Evolutionary conservation across 2,329 filamentous ascomycete genomes (phyloP).

Genomic region (Sodiomyces alkalinus): DNA sequence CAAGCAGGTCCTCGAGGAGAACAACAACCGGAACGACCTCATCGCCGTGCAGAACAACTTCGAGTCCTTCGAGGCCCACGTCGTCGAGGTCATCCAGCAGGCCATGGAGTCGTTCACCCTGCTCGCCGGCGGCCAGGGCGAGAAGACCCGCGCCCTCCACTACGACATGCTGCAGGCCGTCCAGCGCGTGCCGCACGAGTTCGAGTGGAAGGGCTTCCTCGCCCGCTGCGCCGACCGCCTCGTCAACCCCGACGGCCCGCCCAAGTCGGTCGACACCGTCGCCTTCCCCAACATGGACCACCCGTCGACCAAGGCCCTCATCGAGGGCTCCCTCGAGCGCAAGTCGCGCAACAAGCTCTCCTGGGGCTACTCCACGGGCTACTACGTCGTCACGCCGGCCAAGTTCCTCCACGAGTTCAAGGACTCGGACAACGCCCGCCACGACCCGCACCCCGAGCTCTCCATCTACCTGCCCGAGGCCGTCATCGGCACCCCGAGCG

Average conservation of each 20-base stretch:
- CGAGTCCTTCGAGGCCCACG: slow-evolving; percentile 70
- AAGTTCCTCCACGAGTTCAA: slow-evolving; percentile 95
- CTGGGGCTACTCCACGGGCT: slow-evolving; percentile 62
- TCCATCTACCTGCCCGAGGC: slow-evolving; percentile 90
- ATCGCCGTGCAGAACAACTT: slow-evolving; percentile 87
- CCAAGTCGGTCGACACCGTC: slow-evolving; percentile 59
- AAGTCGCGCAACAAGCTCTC: slow-evolving; percentile 77
- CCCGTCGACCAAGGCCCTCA: slow-evolving; percentile 59
- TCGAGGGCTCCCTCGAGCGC: slow-evolving; percentile 78
- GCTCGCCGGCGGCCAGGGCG: slow-evolving; percentile 63
- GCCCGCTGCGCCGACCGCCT: slow-evolving; percentile 56
- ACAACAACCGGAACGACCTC: slow-evolving; percentile 87
- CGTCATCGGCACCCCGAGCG: slow-evolving; percentile 53
- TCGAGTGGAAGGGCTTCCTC: slow-evolving; percentile 83
- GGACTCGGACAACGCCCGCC: slow-evolving; percentile 58
- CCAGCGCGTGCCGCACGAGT: slow-evolving; percentile 66
- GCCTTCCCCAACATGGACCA: slow-evolving; percentile 85
- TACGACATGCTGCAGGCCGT: slow-evolving; percentile 64
- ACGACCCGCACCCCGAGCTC: slow-evolving; percentile 70
- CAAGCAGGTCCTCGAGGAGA: slow-evolving; percentile 88
- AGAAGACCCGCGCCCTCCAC: slow-evolving; percentile 69
- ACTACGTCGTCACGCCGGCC: slow-evolving; percentile 81
- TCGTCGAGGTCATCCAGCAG: slow-evolving; percentile 69
- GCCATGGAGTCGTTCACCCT: slow-evolving; percentile 73
- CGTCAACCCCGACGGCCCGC: slow-evolving; percentile 60